Base-by-base conservation (phyloP, 208 protist species). In the Angomonas desouzai region DNA sequence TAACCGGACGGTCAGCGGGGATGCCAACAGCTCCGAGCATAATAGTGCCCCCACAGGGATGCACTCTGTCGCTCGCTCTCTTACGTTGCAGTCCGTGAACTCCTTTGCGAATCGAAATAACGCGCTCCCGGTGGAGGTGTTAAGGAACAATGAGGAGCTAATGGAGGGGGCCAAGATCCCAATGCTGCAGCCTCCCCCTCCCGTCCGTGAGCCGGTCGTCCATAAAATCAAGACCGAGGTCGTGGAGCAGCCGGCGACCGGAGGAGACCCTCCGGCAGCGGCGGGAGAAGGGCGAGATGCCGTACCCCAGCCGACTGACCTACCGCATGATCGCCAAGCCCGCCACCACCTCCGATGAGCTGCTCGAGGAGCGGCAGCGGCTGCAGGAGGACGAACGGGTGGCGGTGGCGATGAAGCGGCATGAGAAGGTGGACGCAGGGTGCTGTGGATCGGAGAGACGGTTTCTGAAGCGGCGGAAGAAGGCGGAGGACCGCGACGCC, bases 231-330 rank as follows among this genome's bases (percentile, higher is more conserved):
- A 11, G 18, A 57, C 51, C 29, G 29, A 36, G 16, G 55, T 23
- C 28, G 29, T 43, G 55, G 29, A 20, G 55, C 55, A 45, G 55
- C 30, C 53, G 18, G 38, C 64, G n/a, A 1, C 18, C 51, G 22
- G 49, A 30, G 16, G 30, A 40, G 32, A 10, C 20, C 33, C 32
- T 51, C 27, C 49, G 23, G 20, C 53, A 34, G 20, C 62, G 22
- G 7, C 61, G 61, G 29, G 45, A 38, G 40, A n/a, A 25, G 3
- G 81, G 72, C 29, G 43, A 68, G 20, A 38, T 79, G 69, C 72
- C 72, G 13, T 87, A 79, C 29, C 77, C 77, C 10, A 77, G 71
- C 45, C 76, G 71, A 28, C 70, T 87, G 25, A 76, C 66, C 1
- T 74, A 70, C 45, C 71, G 61, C 36, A 64, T 79, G 16, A 48